Evolutionary conservation across 768 basidiomycete genomes (phyloP), one percentile per base, ranked within the genome.

Genomic region (Auriculariales sp.): DNA sequence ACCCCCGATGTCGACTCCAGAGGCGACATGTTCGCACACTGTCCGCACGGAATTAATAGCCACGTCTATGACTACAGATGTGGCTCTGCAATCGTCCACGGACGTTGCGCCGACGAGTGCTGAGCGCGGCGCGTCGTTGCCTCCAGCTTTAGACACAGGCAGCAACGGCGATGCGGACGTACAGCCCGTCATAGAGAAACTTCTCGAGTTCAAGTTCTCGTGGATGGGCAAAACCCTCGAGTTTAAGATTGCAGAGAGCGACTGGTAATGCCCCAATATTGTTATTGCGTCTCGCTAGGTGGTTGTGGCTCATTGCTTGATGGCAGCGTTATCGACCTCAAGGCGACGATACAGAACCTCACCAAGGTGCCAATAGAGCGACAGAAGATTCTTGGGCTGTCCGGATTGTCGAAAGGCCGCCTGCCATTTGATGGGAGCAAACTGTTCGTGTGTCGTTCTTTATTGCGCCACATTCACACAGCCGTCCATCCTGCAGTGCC

Each of bases 351-450:
- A 32, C 72, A 81, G 51, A 70, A 65, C 29, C 59, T 89, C 47
- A 94, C 89, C 3, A 74, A 70, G 49, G 89, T 94, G 3, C 88
- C 89, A 10, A 75, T 78, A 25, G 86, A 85, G 57, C 71, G 88
- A 5, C 88, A 92, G 67, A 93, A 94, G 67, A 80, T 93, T 49
- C 70, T 92, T 28, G 89, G 89, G 1, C 64, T 94, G n/a, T n/a
- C n/a, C n/a, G n/a, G n/a, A n/a, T n/a, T 24, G 79, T 83, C 28
- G n/a, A 89, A 86, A 58, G 85, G 85, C 25, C 91, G 85, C 61
- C 64, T 89, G 6, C 86, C 87, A 5, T 70, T 75, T 2, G 88
- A 93, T 57, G 77, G 84, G 52, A 78, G 66, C 49, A 71, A 74
- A 50, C 78, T 89, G 80, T 66, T 57, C 47, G 68, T 59, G 46